phyloP scores from a whole-genome alignment of 169 alveolate species.

The Eimeria mitis region DNA sequence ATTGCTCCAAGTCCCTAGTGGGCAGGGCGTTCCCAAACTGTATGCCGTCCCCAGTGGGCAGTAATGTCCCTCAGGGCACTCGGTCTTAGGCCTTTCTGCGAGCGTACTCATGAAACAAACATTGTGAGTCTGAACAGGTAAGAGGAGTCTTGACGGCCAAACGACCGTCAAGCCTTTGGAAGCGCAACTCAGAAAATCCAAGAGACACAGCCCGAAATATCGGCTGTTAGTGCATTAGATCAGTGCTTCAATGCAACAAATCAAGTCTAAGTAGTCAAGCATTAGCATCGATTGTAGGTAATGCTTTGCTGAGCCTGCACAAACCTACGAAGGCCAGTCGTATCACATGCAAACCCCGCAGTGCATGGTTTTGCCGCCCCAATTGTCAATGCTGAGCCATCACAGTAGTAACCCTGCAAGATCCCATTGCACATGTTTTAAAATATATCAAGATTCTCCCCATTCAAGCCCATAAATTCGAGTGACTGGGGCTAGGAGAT shows the following conservation, averaged over 20 bases:
- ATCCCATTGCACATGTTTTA: not conserved
- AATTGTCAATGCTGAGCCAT: constrained; percentile 21
- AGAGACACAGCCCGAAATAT: not conserved
- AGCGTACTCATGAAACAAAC: not conserved
- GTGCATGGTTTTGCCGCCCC: constrained; percentile 41
- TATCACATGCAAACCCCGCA: constrained; percentile 36
- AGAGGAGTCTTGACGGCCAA: not conserved
- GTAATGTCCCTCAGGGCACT: constrained; percentile 61
- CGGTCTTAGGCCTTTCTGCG: constrained; percentile 36
- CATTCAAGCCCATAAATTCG: not conserved
- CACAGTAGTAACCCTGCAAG: constrained; percentile 69
- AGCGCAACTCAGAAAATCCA: not conserved
- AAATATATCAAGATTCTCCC: not conserved
- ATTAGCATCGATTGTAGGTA: not conserved
- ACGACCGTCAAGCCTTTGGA: not conserved
- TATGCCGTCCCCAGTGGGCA: constrained; percentile 69
- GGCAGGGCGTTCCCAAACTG: constrained; percentile 35
- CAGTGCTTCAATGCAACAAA: not conserved
- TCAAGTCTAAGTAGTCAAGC: not conserved
- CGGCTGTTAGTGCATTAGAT: not conserved
- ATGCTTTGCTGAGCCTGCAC: not conserved
- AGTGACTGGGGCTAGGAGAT: not conserved
- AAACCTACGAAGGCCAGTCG: constrained; percentile 30
- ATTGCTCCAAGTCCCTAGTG: constrained; percentile 55
- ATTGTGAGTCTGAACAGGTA: not conserved